phyloP scores from a whole-genome alignment of 805 yeast species.

The Metschnikowia lochheadii region DNA sequence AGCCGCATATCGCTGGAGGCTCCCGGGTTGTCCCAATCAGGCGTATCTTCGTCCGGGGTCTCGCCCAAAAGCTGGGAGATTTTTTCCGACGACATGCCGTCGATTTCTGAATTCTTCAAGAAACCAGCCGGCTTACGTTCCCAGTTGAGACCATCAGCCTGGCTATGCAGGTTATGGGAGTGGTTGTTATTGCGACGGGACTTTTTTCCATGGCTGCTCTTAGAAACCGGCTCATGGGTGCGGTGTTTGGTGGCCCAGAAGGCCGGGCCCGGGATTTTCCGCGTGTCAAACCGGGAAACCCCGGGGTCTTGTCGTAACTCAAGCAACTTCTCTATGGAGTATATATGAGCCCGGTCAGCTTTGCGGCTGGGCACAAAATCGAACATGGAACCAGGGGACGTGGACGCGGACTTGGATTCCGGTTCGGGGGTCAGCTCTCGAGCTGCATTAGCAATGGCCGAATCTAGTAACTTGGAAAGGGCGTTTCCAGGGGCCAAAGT shows the following conservation, averaged over 20 bases:
- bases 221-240: neutral
- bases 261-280: slow-evolving; percentile 41
- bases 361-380: slow-evolving; percentile 12
- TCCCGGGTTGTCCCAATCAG: slow-evolving; percentile 38
- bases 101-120: slow-evolving; percentile 23
- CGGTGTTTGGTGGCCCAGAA: slow-evolving; percentile 45
- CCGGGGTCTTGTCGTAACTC: slow-evolving; percentile 34
- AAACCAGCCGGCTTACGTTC: slow-evolving; percentile 26
- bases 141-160: slow-evolving; percentile 25
- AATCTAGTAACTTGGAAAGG: slow-evolving; percentile 39
- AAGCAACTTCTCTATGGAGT: slow-evolving; percentile 28
- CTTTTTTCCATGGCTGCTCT: slow-evolving; percentile 13
- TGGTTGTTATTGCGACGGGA: slow-evolving; percentile 15
- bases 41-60: slow-evolving; percentile 30
- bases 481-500: slow-evolving; percentile 32
- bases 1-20: slow-evolving; percentile 19
- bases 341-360: slow-evolving; percentile 16
- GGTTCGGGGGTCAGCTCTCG: slow-evolving; percentile 39
- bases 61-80: slow-evolving; percentile 37
- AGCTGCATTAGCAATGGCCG: slow-evolving; percentile 47
- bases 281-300: slow-evolving; percentile 26
- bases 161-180: slow-evolving; percentile 6
- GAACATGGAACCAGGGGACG: slow-evolving; percentile 8
- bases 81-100: slow-evolving; percentile 29
- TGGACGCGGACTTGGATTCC: slow-evolving; percentile 13